A percentile compares a stretch with the other conserved stretches of the same genome.
phyloP scores from a whole-genome alignment of 495 filamentous ascomycete species.

The Haplographium delicatum region DNA sequence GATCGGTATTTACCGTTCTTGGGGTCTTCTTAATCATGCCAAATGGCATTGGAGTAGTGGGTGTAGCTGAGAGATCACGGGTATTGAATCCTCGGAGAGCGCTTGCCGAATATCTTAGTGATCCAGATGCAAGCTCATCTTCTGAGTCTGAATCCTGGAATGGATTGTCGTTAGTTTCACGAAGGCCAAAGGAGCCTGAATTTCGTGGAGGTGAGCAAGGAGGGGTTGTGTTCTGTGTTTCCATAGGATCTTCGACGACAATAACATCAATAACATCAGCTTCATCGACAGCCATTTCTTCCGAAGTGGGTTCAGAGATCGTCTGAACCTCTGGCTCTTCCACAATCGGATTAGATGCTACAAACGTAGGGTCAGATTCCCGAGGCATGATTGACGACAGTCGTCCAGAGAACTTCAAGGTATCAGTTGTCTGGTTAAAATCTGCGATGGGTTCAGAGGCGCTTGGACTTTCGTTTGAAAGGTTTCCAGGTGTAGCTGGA shows the following conservation, averaged over 20 bases:
- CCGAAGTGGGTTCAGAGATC: slow-evolving; percentile 6
- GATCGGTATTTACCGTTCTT: slow-evolving; percentile 4
- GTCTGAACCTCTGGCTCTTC: neutral
- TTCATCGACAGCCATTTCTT: slow-evolving; percentile 33
- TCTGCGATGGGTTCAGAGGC: neutral
- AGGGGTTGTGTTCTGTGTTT: slow-evolving; percentile 25
- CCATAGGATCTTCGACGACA: slow-evolving; percentile 7
- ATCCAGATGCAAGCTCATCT: slow-evolving; percentile 41
- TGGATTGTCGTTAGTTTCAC: slow-evolving; percentile 32
- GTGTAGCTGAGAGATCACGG: slow-evolving; percentile 8
- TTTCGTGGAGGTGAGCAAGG: slow-evolving; percentile 28
- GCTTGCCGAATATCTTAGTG: slow-evolving; percentile 13
- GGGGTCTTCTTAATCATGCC: slow-evolving; percentile 19
- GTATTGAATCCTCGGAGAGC: slow-evolving; percentile 12
- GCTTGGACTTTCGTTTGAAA: slow-evolving; percentile 5
- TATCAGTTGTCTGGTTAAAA: neutral
- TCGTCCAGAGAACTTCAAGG: slow-evolving; percentile 39
- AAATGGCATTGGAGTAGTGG: slow-evolving; percentile 15
- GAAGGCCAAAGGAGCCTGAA: slow-evolving; percentile 28
- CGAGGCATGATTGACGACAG: slow-evolving; percentile 46
- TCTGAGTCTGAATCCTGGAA: slow-evolving; percentile 48
- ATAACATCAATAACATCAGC: slow-evolving; percentile 7
- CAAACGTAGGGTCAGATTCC: slow-evolving; percentile 39
- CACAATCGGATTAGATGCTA: slow-evolving; percentile 1
- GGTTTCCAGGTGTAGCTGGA: neutral